Percentiles rank a stretch among this genome's conserved stretches.
Conservation (phyloP, 116 monocot genomes). For the Iris pallida region DNA sequence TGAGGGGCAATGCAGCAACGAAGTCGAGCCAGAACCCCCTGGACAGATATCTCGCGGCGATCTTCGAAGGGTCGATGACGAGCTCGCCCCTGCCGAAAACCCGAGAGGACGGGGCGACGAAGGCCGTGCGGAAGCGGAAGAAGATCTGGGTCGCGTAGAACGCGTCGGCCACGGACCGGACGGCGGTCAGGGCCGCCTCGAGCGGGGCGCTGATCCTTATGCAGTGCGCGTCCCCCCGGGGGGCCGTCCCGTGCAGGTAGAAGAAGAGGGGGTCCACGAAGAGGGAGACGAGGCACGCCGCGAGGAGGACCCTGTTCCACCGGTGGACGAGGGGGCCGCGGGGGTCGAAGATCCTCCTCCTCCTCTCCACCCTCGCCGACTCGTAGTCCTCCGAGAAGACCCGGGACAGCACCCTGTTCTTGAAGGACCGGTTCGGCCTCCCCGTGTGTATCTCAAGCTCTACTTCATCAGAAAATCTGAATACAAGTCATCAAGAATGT, state of each 20-base stretch:
- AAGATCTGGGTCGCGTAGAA: slow-evolving; percentile 70
- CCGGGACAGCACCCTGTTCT: slow-evolving; percentile 44
- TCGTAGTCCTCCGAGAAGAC: slow-evolving; percentile 82
- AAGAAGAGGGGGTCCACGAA: slow-evolving; percentile 84
- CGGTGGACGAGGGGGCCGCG: slow-evolving; percentile 36
- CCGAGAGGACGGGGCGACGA: slow-evolving; percentile 75
- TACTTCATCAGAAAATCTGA: slow-evolving; percentile 35
- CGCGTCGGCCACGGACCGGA: slow-evolving; percentile 55
- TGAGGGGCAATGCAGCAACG: slow-evolving; percentile 67
- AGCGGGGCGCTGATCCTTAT: slow-evolving; percentile 28
- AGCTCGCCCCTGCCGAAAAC: slow-evolving; percentile 93
- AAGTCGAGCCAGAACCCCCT: slow-evolving; percentile 56
- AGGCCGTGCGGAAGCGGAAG: slow-evolving; percentile 70
- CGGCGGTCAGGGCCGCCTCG: slow-evolving; percentile 29
- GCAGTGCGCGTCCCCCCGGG: slow-evolving; percentile 18
- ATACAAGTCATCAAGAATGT: no score
- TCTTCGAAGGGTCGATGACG: slow-evolving; percentile 57
- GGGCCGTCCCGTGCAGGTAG: slow-evolving; percentile 52
- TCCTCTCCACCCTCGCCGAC: slow-evolving; percentile 21
- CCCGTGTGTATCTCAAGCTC: slow-evolving; percentile 6
- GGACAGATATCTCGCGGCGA: slow-evolving; percentile 55
- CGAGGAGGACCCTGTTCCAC: slow-evolving; percentile 74
- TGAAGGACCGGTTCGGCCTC: slow-evolving; percentile 30
- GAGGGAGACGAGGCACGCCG: slow-evolving; percentile 55
- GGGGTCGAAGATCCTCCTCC: slow-evolving; percentile 51